Conservation (phyloP, 495 filamentous ascomycete genomes). For the Hypoxylon fuscum region DNA sequence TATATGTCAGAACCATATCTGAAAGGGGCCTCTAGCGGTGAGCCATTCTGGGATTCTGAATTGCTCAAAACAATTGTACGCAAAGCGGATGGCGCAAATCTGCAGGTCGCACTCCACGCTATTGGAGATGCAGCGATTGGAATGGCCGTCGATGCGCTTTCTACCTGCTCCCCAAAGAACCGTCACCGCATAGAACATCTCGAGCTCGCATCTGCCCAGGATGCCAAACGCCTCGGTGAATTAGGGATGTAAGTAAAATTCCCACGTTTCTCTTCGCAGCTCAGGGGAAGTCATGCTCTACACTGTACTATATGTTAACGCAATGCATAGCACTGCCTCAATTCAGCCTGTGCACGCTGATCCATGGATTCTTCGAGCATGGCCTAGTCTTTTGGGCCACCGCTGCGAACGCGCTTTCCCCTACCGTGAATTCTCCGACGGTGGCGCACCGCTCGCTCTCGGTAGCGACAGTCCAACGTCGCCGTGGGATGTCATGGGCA, state of each 20-base stretch:
- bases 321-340: constrained; percentile 57
- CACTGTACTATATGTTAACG: constrained; percentile 5
- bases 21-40: constrained; percentile 42
- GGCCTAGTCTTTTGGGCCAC: constrained; percentile 66
- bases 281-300: not conserved
- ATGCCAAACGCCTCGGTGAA: constrained; percentile 61
- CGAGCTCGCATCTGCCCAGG: constrained; percentile 63
- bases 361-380: constrained; percentile 68
- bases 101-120: constrained; percentile 72
- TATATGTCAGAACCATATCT: constrained; percentile 67
- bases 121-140: constrained; percentile 68
- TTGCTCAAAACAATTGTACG: constrained; percentile 63
- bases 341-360: constrained; percentile 72
- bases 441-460: constrained; percentile 63
- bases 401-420: constrained; percentile 66
- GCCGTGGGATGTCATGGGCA: constrained; percentile 62
- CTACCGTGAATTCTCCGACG: constrained; percentile 67
- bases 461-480: constrained; percentile 71
- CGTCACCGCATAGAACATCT: constrained; percentile 71
- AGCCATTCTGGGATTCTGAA: constrained; percentile 64
- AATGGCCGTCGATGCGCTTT: constrained; percentile 64
- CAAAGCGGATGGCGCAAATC: constrained; percentile 60
- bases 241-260: constrained; percentile 53
- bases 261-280: not conserved
- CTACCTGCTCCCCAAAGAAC: constrained; percentile 51